Base-by-base conservation (phyloP, 805 yeast genomes). In the Brettanomyces nanus region DNA sequence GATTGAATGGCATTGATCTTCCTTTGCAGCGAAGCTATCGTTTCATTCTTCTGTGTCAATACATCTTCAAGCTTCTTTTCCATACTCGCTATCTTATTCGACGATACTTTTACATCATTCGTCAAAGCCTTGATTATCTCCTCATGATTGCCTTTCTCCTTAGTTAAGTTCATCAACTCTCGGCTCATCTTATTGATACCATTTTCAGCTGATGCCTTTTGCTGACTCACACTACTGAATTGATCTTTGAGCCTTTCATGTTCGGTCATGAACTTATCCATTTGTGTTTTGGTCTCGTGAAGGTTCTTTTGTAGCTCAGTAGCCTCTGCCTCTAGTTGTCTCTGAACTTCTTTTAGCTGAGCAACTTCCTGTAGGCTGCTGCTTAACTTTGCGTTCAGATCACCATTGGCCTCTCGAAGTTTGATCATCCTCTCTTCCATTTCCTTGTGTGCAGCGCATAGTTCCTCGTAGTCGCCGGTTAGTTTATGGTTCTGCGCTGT, bases 141-240 rank as follows among this genome's bases (percentile, higher is more conserved):
- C 32, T 71, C 77, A 5, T 69, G 49, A 0, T 71, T 69, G 2
- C 71, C 75, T 41, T 78, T 79, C 25, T 75, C 76, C 39, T 73
- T 75, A 0, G 77, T 69, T 31, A 86, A 62, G 34, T 71, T 71
- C 56, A 85, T 73, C 22, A 89, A 62, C 45, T 89, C 97, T 28
- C 90, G 66, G 38, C 80, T 82, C 95, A 89, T 84, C 48, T 86
- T 87, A 53, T 87, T 87, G 36, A 89, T 80, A 4, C 95, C 97
- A 42, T 76, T 80, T 50, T 89, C 96, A 1, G 90, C 83, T 45
- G 58, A 62, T 35, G 40, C 48, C 44, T 61, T 70, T 49, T 51
- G 63, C 20, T 54, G 48, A n/a, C 62, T 62, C n/a, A 62, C 48
- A 2, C 48, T 33, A 2, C 42, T 35, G 1, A 68, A 43, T 9